Base-by-base conservation (phyloP, 2,329 filamentous ascomycete species). In the Aaosphaeria pasadenensis region DNA sequence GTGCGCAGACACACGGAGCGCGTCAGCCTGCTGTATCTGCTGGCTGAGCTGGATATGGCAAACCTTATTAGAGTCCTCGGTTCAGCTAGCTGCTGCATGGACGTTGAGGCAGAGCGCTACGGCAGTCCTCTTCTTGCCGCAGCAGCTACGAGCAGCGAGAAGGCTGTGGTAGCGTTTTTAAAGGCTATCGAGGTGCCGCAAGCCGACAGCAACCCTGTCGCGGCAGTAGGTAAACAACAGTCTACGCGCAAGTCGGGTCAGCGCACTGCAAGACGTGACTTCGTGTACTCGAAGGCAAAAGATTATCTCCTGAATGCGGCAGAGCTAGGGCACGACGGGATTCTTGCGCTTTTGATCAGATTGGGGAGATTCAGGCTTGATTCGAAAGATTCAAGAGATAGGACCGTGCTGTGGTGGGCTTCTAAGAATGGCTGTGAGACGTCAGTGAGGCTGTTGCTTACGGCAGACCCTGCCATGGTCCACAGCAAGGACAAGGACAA, bases 81-180 rank as follows among this genome's bases (percentile, higher is more conserved):
- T 29, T 45, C 55, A 11, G 51, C 38, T 0, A 11, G 54, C 4
- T 51, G 49, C 0, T 57, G 46, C 32, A 49, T 67, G 44, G 48
- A 61, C 2, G n/a, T 59, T 33, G 48, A 57, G 41, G 5, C 43
- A n/a, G 62, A 66, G 43, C 54, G 57, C 4, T 73, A 71, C 49
- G 48, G 52, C 0, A 52, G 56, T 28, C 66, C 69, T 24, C 11
- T 73, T 1, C 63, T 71, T 39, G 68, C 70, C 1, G 66, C 71
- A 4, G 35, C 71, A 9, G 64, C 61, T 40, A 61, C 56, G 5
- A 54, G 56, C 1, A 58, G 62, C 40, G 11, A 59, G 42, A 53
- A 63, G 39, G 17, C 17, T 24, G 17, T 24, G 17, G 17, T 24
- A 24, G 17, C 6, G 69, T 74, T 52, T 24, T 24, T 24, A 3